Evolutionary conservation across 2,329 filamentous ascomycete genomes (phyloP).

Genomic region (Dothistroma septosporum): DNA sequence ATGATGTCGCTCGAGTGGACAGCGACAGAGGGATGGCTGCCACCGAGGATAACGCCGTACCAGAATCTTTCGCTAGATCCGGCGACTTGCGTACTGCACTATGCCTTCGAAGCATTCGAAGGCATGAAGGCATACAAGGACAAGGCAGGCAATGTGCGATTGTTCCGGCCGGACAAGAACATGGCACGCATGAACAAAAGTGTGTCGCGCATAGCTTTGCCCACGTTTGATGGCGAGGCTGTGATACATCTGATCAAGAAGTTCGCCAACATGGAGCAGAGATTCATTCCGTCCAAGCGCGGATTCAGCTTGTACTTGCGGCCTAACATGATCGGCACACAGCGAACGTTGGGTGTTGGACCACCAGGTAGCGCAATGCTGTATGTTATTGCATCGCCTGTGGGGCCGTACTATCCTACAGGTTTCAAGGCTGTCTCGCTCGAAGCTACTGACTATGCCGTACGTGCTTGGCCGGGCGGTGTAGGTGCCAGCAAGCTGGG

Average conservation of each 20-base stretch:
- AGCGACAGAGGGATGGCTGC: slow-evolving; percentile 73
- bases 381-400: slow-evolving; percentile 92
- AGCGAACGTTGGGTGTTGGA: slow-evolving; percentile 86
- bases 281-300: slow-evolving; percentile 76
- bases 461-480: slow-evolving; percentile 90
- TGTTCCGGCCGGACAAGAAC: slow-evolving; percentile 95
- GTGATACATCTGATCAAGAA: slow-evolving; percentile 78
- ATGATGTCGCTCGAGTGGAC: slow-evolving; percentile 97
- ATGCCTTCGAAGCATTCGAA: slow-evolving; percentile 97
- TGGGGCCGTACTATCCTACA: slow-evolving; percentile 96
- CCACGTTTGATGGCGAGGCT: slow-evolving; percentile 70
- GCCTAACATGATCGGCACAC: slow-evolving; percentile 95
- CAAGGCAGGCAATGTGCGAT: slow-evolving; percentile 67
- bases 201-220: slow-evolving; percentile 83
- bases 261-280: slow-evolving; percentile 74
- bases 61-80: slow-evolving; percentile 96
- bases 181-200: slow-evolving; percentile 94
- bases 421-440: slow-evolving; percentile 96
- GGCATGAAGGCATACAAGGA: slow-evolving; percentile 99
- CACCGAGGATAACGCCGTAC: slow-evolving; percentile 83
- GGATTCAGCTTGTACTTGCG: slow-evolving; percentile 95
- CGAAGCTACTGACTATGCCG: slow-evolving; percentile 90
- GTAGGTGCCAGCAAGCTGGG: slow-evolving; percentile 98
- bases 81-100: slow-evolving; percentile 96
- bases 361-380: slow-evolving; percentile 88